Evolutionary conservation across 2,329 filamentous ascomycete species (phyloP).

Genomic region (Aspergillus vadensis): DNA sequence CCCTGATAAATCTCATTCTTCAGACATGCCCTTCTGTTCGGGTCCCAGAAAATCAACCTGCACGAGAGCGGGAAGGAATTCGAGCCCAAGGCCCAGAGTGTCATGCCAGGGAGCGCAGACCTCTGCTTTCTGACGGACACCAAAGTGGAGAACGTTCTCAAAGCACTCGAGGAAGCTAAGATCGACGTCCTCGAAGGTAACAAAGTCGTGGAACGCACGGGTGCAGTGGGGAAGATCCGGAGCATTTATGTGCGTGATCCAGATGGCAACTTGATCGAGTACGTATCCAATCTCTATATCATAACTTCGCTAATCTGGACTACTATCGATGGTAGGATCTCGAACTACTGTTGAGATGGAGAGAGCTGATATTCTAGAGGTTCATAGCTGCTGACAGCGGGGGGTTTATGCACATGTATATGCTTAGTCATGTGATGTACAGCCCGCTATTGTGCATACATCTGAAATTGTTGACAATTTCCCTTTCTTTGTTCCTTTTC

Average conservation of each 20-base stretch:
- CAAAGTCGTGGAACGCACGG: slow-evolving; percentile 57
- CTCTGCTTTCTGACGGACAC: slow-evolving; percentile 61
- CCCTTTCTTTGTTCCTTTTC: background rate
- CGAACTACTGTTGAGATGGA: background rate
- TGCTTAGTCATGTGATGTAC: background rate
- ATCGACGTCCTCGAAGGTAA: slow-evolving; percentile 54
- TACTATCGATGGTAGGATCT: background rate
- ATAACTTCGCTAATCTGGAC: background rate
- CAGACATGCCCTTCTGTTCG: slow-evolving; percentile 60
- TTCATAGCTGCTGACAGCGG: too few species aligned
- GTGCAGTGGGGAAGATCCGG: slow-evolving; percentile 56
- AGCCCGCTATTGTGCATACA: background rate
- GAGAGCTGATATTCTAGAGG: too few species aligned
- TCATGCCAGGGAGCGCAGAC: slow-evolving; percentile 60
- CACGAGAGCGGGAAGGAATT: slow-evolving; percentile 61
- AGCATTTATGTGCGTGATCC: slow-evolving; percentile 65
- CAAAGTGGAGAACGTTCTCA: slow-evolving; percentile 51
- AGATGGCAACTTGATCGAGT: slow-evolving; percentile 66
- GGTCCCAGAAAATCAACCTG: slow-evolving; percentile 63
- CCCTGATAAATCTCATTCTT: background rate
- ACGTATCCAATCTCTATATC: slow-evolving; percentile 28
- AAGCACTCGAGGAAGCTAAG: slow-evolving; percentile 42
- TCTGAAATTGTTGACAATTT: background rate
- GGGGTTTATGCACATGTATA: background rate
- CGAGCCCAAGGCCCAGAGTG: slow-evolving; percentile 59